Evolutionary conservation across 2,329 filamentous ascomycete genomes (phyloP).

Genomic region (Didymella lethalis): DNA sequence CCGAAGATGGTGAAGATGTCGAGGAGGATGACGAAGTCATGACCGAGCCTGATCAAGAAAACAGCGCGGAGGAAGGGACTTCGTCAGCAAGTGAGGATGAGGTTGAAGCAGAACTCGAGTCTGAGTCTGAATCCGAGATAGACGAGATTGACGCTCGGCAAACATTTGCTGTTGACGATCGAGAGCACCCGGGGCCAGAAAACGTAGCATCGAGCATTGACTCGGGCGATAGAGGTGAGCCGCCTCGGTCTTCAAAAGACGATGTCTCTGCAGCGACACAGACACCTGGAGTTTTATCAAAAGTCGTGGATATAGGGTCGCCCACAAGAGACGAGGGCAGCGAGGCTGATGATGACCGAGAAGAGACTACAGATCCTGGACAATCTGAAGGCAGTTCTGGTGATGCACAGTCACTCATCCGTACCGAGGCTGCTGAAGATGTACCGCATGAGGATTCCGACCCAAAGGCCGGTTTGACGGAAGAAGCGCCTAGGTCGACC

Average conservation of each 20-base stretch:
- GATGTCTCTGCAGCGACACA: slow-evolving; percentile 6
- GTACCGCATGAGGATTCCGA: background rate
- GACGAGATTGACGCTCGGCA: background rate
- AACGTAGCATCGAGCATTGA: background rate
- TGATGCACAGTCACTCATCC: background rate
- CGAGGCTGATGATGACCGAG: background rate
- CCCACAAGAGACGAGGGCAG: slow-evolving; percentile 21
- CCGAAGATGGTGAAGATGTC: background rate
- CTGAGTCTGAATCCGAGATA: background rate
- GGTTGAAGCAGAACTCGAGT: background rate
- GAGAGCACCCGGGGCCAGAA: background rate
- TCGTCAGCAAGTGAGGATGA: background rate
- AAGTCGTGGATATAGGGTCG: slow-evolving; percentile 38
- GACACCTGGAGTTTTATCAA: slow-evolving; percentile 16
- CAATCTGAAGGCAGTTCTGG: background rate
- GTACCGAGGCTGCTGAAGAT: background rate
- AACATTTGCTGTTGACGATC: background rate
- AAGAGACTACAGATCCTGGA: background rate
- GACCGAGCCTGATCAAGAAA: slow-evolving; percentile 1
- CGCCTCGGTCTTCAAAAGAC: background rate
- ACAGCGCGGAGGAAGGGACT: background rate
- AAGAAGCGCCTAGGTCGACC: background rate
- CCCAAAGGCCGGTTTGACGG: background rate
- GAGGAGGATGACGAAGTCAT: background rate
- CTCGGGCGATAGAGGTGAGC: background rate